Evolutionary conservation across 108 stramenopile genomes (phyloP), one percentile per base, ranked within the genome.

Genomic region (Cyclotella kingstonii): DNA sequence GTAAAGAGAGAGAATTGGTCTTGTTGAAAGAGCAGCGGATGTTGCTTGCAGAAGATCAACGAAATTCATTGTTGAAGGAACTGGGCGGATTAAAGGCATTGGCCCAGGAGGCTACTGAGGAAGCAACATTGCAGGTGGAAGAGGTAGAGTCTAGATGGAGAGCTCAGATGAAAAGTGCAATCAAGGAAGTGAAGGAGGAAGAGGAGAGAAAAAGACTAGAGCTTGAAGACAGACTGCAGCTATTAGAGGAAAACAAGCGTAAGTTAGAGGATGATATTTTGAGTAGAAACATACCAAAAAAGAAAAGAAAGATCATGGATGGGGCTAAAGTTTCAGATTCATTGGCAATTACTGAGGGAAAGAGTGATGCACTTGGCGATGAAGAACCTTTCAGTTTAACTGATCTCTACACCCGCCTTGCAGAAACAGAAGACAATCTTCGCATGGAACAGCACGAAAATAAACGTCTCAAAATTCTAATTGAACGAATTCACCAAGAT

Each of bases 401-500:
- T 0, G 87, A 90, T 21, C 55, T 95, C 15, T 87, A 89, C 40
- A 58, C 56, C 18, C 83, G 73, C n/a, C 46, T 90, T 8, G 82
- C 84, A 8, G 73, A 83, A 39, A 73, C 84, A 0, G 83, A 92
- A 58, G 84, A 90, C 54, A 82, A 82, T 4, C 72, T 89, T 12
- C 67, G 76, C 17, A 49, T 70, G 0, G 87, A 83, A 58, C 68
- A 55, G 23, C 63, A 64, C 5, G 76, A 77, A 29, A 73, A 78
- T 29, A 80, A 84, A 40, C 80, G 79, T 23, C 78, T 81, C 17
- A 79, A 86, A 55, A 60, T 87, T 12, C 42, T 70, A 14, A 60
- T 90, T 10, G 60, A 83, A 22, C 81, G 83, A n/a, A 81, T 95
- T 26, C 61, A 79, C 29, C 60, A 65, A 6, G 94, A 95, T 22